Evolutionary conservation across 805 yeast species (phyloP).

Genomic region (Maudiozyma turicensis): DNA sequence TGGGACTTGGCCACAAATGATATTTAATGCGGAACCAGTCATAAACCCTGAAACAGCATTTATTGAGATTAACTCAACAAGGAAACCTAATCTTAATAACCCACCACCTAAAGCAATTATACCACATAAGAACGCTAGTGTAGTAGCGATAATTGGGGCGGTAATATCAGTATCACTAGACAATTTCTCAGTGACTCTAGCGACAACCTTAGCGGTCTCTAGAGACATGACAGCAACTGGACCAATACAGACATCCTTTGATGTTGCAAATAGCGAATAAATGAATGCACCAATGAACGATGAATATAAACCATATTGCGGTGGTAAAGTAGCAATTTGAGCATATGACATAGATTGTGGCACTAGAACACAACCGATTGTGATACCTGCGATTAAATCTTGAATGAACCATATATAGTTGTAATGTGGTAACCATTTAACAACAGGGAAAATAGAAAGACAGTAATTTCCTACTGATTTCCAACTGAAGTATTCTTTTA

Average conservation of each 20-base stretch:
- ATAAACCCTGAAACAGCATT: slow-evolving; percentile 93
- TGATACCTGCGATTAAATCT: slow-evolving; percentile 84
- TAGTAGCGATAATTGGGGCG: slow-evolving; percentile 72
- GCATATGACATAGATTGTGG: slow-evolving; percentile 98
- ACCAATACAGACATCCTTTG: slow-evolving; percentile 91
- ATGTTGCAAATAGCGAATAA: slow-evolving; percentile 86
- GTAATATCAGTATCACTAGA: slow-evolving; percentile 32
- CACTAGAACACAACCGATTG: slow-evolving; percentile 86
- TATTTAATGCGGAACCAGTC: slow-evolving; percentile 87
- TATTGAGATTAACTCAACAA: slow-evolving; percentile 78
- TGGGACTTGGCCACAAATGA: slow-evolving; percentile 79
- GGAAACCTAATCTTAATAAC: slow-evolving; percentile 71
- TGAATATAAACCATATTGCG: slow-evolving; percentile 84
- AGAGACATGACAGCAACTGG: slow-evolving; percentile 95
- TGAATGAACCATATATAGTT: slow-evolving; percentile 69
- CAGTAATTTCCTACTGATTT: slow-evolving; percentile 38
- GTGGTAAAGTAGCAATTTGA: slow-evolving; percentile 65
- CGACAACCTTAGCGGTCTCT: slow-evolving; percentile 71
- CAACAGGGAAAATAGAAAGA: slow-evolving; percentile 64
- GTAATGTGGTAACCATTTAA: slow-evolving; percentile 78
- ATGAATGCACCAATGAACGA: slow-evolving; percentile 85
- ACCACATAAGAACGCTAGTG: slow-evolving; percentile 74
- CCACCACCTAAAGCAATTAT: slow-evolving; percentile 78
- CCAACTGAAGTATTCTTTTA: slow-evolving; percentile 23
- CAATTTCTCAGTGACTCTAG: slow-evolving; percentile 46